These are phyloP conservation scores for Moniliophthora roreri DNA, from an alignment of 1,284 basidiomycete genomes.

Conservation along the genomic window DNA sequence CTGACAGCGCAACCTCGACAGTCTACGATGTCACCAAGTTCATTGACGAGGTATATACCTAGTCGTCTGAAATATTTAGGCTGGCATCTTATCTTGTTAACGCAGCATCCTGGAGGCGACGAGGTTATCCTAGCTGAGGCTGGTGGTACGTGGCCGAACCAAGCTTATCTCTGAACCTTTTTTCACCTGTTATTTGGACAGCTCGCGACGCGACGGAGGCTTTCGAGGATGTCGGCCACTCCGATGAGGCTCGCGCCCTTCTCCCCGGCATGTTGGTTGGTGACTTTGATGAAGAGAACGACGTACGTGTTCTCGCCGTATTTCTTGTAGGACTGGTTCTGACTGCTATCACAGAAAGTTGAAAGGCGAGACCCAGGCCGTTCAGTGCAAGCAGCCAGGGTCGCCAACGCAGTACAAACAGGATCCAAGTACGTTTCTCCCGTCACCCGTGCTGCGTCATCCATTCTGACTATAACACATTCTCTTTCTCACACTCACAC, in stretches of 20 bases:
- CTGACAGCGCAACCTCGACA: constrained; percentile 37
- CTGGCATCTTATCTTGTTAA: background rate
- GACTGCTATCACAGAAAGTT: constrained; percentile 38
- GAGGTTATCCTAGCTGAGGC: constrained; percentile 94
- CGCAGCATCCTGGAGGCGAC: constrained; percentile 96
- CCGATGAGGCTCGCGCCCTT: constrained; percentile 94
- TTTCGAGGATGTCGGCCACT: constrained; percentile 99
- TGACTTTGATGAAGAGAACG: constrained; percentile 70
- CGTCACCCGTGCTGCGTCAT: background rate
- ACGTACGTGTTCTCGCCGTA: constrained; percentile 44
- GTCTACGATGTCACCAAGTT: constrained; percentile 96
- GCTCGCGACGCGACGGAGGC: constrained; percentile 96
- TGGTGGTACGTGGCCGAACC: constrained; percentile 55
- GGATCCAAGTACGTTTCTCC: constrained; percentile 64
- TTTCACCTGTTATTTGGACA: constrained; percentile 27
- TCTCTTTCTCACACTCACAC: background rate
- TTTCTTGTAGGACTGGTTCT: constrained; percentile 4
- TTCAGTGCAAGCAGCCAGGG: constrained; percentile 43
- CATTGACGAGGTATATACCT: constrained; percentile 81
- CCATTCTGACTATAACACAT: background rate
- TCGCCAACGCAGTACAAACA: constrained; percentile 53
- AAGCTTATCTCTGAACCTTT: constrained; percentile 2
- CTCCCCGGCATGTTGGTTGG: constrained; percentile 79
- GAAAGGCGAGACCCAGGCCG: constrained; percentile 50
- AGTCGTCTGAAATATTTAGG: constrained; percentile 21